phyloP scores from a whole-genome alignment of 768 basidiomycete species.

The Polyporus arcularius region DNA sequence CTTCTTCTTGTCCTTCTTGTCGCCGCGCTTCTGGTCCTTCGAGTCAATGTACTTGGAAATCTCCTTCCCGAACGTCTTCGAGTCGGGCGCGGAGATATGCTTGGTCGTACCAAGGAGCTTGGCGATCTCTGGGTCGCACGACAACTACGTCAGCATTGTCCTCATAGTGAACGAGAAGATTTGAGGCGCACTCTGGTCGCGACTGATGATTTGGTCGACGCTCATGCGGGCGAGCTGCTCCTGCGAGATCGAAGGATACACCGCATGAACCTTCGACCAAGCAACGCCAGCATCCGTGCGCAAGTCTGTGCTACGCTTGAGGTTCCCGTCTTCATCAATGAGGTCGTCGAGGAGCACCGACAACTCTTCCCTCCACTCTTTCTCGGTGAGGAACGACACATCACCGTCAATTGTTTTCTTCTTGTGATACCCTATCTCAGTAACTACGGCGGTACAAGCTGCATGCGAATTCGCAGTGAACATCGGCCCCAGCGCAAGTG shows the following conservation, averaged over 20 bases:
- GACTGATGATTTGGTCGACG: slow-evolving; percentile 50
- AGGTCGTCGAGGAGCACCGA: slow-evolving; percentile 56
- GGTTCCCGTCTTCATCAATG: slow-evolving; percentile 57
- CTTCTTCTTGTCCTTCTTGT: slow-evolving; percentile 43
- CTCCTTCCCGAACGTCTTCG: slow-evolving; percentile 52
- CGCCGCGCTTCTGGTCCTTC: slow-evolving; percentile 55
- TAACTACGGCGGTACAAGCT: slow-evolving; percentile 71
- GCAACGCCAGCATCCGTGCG: slow-evolving; percentile 63
- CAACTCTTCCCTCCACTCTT: slow-evolving; percentile 61
- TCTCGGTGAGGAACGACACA: slow-evolving; percentile 55
- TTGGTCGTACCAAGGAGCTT: slow-evolving; percentile 54
- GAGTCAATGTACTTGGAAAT: slow-evolving; percentile 68
- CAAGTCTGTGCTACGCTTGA: slow-evolving; percentile 54
- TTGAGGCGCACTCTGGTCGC: slow-evolving; percentile 43
- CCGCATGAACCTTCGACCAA: slow-evolving; percentile 66
- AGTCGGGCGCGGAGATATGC: slow-evolving; percentile 50
- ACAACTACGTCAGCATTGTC: not conserved
- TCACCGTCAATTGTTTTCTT: slow-evolving; percentile 59
- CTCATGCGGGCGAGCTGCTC: slow-evolving; percentile 52
- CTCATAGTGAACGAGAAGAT: not conserved
- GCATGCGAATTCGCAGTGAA: not conserved
- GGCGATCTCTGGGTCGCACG: slow-evolving; percentile 39
- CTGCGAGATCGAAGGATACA: slow-evolving; percentile 53
- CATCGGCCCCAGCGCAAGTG: not conserved
- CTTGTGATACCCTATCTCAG: slow-evolving; percentile 57